Base-by-base conservation (phyloP, 2,329 filamentous ascomycete genomes). In the Sporothrix protearum region DNA sequence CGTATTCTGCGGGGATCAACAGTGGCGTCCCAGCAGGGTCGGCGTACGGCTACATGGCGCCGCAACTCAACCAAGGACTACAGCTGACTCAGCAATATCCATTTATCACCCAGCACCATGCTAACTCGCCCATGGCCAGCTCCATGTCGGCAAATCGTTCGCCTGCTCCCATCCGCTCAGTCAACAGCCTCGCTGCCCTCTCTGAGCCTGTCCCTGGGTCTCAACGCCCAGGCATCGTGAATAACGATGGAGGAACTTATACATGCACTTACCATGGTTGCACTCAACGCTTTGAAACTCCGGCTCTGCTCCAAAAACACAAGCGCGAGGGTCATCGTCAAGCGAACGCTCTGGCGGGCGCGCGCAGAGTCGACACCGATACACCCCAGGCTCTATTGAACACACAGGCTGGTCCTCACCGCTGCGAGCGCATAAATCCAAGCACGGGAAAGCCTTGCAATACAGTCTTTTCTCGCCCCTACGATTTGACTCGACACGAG, bases 181-280 rank as follows among this genome's bases (percentile, higher is more conserved):
- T 76, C 80, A 76, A 30, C 80, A 78, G 69, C 51, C 57, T 68
- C 1, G 64, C 69, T 2, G 63, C 51, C 3, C 73, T 76, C 75
- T 36, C 81, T 72, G 5, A 77, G 78, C 47, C 74, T 1, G 70
- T 73, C 9, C 68, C 70, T 5, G 42, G 49, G 2, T 51, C 83
- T 68, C 76, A 84, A 77, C 83, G 86, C 49, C 93, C 93, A 0
- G 80, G 83, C 1, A 85, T 89, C 53, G 89, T 90, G 1, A 84
- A 85, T 19, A 92, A 93, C 0, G 92, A 97, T 75, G 87, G 90
- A 25, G 95, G 95, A 14, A 97, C 94, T 0, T 99, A 97, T 82
- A 97, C 94, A 0, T 99, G 96, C 81, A 97, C 94, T 0, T 97
- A 97, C 77, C 94, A 97, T 77, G 93, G 94, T 12, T 98, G 96